Evolutionary conservation across 768 basidiomycete species (phyloP).

Genomic region (Podaxis pistillaris): DNA sequence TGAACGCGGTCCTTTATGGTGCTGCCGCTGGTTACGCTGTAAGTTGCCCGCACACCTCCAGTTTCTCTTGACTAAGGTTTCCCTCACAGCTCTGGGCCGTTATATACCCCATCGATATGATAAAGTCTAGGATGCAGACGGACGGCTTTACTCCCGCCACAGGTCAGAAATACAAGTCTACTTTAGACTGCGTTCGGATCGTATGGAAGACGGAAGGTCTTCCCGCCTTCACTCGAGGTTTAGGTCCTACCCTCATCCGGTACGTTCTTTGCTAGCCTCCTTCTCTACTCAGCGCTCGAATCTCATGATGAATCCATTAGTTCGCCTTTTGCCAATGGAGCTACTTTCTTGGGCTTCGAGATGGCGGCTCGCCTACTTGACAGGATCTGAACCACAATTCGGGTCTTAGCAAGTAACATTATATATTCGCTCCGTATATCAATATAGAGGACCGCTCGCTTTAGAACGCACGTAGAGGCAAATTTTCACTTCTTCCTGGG

Average conservation of each 20-base stretch:
- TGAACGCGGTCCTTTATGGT: slow-evolving; percentile 82
- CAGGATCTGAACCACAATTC: slow-evolving; percentile 22
- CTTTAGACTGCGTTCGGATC: slow-evolving; percentile 78
- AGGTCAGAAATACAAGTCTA: slow-evolving; percentile 80
- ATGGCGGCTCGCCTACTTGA: slow-evolving; percentile 77
- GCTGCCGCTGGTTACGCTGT: slow-evolving; percentile 92
- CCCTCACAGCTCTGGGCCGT: slow-evolving; percentile 74
- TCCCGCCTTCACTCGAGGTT: slow-evolving; percentile 86
- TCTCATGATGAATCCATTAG: slow-evolving; percentile 35
- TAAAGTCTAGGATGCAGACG: slow-evolving; percentile 95
- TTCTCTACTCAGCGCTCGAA: background rate
- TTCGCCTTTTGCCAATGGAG: slow-evolving; percentile 95
- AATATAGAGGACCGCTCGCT: background rate
- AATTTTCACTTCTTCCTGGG: background rate
- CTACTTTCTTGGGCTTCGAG: slow-evolving; percentile 96
- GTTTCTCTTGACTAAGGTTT: slow-evolving; percentile 9
- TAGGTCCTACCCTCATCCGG: slow-evolving; percentile 91
- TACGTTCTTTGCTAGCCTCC: slow-evolving; percentile 28
- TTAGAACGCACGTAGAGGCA: slow-evolving; percentile 3
- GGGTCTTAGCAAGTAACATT: background rate
- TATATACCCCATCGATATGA: slow-evolving; percentile 95
- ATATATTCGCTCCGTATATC: background rate
- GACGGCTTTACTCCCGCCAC: slow-evolving; percentile 78
- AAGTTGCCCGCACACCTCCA: slow-evolving; percentile 26
- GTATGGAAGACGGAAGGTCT: slow-evolving; percentile 85